A percentile compares a stretch with the other conserved stretches of the same genome.
Conservation (phyloP, 768 basidiomycete species). For the Boletus sp. region DNA sequence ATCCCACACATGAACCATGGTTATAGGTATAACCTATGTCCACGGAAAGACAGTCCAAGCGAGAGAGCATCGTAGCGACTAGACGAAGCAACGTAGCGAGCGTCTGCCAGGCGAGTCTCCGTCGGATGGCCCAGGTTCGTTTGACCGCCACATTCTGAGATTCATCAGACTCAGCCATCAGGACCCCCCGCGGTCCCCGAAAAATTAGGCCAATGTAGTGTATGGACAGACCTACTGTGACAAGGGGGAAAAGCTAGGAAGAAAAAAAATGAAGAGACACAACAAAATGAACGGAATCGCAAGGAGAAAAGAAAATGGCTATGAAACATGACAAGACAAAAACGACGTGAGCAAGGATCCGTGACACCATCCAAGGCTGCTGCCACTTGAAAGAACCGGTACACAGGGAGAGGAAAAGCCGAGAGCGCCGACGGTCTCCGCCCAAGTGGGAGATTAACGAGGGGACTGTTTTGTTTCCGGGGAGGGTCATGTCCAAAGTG, state of each 20-base stretch:
- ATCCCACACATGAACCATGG: too few species aligned
- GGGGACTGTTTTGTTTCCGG: conserved; percentile 16
- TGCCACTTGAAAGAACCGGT: not conserved
- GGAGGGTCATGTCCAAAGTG: conserved; percentile 24
- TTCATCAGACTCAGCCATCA: not conserved
- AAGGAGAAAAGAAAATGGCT: not conserved
- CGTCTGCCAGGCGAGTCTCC: too few species aligned
- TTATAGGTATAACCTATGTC: not conserved
- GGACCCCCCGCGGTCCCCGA: conserved; percentile 1
- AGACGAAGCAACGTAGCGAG: too few species aligned
- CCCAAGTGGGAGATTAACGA: conserved; percentile 12
- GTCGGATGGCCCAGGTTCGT: not conserved
- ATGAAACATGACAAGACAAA: not conserved
- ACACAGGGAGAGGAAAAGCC: conserved; percentile 5
- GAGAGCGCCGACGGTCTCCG: conserved; percentile 7
- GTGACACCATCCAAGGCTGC: conserved; percentile 1
- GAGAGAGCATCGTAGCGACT: too few species aligned
- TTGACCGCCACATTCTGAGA: not conserved
- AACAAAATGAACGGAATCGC: conserved; percentile 3
- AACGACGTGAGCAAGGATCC: conserved; percentile 1
- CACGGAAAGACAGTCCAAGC: not conserved
- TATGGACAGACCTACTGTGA: conserved; percentile 25
- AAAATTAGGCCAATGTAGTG: conserved; percentile 22
- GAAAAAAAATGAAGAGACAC: not conserved
- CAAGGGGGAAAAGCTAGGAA: not conserved